phyloP scores from a whole-genome alignment of 208 protist species.

The Strigomonas galati region DNA sequence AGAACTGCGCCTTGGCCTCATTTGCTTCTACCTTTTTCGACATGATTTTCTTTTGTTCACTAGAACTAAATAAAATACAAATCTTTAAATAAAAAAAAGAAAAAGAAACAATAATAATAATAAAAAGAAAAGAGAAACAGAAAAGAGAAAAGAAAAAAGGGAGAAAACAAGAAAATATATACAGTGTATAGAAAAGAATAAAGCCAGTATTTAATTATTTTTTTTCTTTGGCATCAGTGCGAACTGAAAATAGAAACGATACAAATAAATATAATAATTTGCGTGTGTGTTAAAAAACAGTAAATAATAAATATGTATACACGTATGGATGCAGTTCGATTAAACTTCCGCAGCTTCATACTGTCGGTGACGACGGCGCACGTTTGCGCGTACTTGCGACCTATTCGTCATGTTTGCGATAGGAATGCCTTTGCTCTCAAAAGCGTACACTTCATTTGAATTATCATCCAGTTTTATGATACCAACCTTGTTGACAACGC shows the following conservation, averaged over 20 bases:
- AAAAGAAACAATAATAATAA: not conserved
- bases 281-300: too few species aligned
- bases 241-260: not conserved
- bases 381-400: conserved; percentile 38
- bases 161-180: not conserved
- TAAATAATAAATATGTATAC: too few species aligned
- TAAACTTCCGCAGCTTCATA: conserved; percentile 38
- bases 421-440: conserved; percentile 28
- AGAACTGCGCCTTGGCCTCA: conserved; percentile 47
- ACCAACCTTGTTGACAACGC: conserved; percentile 21
- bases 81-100: not conserved
- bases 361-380: conserved; percentile 22
- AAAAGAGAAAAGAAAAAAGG: not conserved
- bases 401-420: conserved; percentile 32
- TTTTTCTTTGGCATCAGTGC: not conserved
- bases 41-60: not conserved
- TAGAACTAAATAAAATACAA: not conserved
- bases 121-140: not conserved
- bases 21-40: conserved; percentile 33
- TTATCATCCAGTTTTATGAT: conserved; percentile 24
- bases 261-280: too few species aligned
- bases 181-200: not conserved
- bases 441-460: conserved; percentile 29
- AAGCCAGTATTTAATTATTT: too few species aligned
- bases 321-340: too few species aligned